Conservation (phyloP, 495 filamentous ascomycete genomes). For the Parathielavia hyrcaniae region DNA sequence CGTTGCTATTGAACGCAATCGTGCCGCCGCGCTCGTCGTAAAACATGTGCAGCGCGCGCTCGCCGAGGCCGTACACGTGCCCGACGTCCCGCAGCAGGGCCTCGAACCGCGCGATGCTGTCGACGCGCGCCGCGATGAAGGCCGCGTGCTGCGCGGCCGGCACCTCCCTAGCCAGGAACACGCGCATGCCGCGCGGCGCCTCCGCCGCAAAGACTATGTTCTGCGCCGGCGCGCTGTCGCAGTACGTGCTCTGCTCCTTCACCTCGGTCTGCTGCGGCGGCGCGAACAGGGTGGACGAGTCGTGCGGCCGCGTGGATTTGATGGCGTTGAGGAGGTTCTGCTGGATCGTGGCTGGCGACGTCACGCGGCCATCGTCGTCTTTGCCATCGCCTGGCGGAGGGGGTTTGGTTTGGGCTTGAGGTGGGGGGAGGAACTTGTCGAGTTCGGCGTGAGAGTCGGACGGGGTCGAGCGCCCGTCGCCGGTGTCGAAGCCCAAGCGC, state of each 20-base stretch:
- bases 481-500: slow-evolving; percentile 56
- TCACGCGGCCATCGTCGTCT: slow-evolving; percentile 41
- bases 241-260: slow-evolving; percentile 82
- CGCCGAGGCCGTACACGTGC: slow-evolving; percentile 59
- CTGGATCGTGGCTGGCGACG: slow-evolving; percentile 50
- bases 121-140: slow-evolving; percentile 59
- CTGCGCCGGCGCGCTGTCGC: slow-evolving; percentile 72
- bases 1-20: slow-evolving; percentile 80
- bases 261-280: slow-evolving; percentile 66
- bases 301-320: slow-evolving; percentile 70
- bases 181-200: slow-evolving; percentile 60
- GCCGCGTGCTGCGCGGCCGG: slow-evolving; percentile 24
- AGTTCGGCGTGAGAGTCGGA: slow-evolving; percentile 33
- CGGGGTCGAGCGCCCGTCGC: slow-evolving; percentile 20
- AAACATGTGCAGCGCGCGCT: slow-evolving; percentile 69
- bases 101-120: slow-evolving; percentile 63
- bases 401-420: slow-evolving; percentile 8
- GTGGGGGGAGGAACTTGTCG: slow-evolving; percentile 35
- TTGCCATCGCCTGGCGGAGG: neutral
- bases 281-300: slow-evolving; percentile 62
- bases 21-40: slow-evolving; percentile 71
- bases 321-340: slow-evolving; percentile 75
- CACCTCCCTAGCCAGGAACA: slow-evolving; percentile 59
- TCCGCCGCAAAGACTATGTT: slow-evolving; percentile 71
- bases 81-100: slow-evolving; percentile 62